Evolutionary conservation across 169 alveolate species (phyloP).

Genomic region (Toxoplasma gondii): DNA sequence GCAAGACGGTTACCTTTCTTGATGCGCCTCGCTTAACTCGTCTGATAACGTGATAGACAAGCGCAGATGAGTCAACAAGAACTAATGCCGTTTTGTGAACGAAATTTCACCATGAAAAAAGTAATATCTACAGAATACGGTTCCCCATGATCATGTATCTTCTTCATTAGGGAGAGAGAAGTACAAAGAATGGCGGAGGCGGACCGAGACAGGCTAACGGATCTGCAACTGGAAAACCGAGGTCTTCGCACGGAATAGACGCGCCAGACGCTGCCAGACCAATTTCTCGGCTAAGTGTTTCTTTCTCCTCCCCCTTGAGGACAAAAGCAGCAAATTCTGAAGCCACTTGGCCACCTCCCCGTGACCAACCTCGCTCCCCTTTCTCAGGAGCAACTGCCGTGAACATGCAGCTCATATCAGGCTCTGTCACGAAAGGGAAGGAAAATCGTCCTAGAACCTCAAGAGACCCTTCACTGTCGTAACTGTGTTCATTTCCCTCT

Average conservation of each 20-base stretch:
- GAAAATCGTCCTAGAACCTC: not conserved
- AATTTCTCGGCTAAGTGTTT: not conserved
- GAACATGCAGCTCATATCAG: not conserved
- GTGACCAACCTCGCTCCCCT: conserved; percentile 1
- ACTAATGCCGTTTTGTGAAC: too few species aligned
- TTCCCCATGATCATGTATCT: not conserved
- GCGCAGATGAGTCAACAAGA: too few species aligned
- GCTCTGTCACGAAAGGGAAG: not conserved
- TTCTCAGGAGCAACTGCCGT: not conserved
- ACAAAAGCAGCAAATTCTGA: not conserved
- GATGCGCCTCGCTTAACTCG: too few species aligned
- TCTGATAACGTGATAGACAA: too few species aligned
- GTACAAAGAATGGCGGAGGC: not conserved
- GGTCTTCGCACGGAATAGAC: not conserved
- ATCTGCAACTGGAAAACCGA: not conserved
- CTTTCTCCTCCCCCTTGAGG: not conserved
- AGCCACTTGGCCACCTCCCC: not conserved
- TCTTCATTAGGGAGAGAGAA: not conserved
- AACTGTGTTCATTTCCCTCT: not conserved
- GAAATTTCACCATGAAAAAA: too few species aligned
- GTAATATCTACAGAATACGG: too few species aligned
- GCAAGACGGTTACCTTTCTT: too few species aligned
- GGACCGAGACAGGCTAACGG: not conserved
- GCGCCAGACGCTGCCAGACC: not conserved
- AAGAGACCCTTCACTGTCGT: not conserved